Conservation (phyloP, 208 protist species). For the Leishmania turanica region DNA sequence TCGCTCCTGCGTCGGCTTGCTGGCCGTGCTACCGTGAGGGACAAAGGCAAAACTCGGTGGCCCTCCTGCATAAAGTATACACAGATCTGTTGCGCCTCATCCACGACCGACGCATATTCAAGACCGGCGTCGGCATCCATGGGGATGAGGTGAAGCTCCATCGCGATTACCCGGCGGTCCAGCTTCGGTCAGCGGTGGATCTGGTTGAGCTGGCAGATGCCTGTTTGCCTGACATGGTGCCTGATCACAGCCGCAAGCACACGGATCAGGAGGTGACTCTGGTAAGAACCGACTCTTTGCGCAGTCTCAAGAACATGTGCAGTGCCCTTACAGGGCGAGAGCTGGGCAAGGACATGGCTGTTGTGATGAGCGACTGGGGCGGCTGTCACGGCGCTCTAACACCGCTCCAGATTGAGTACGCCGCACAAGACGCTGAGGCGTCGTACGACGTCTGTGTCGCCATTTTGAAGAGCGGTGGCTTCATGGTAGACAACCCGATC, state of each 20-base stretch:
- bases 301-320: slow-evolving; percentile 53
- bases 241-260: neutral
- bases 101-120: slow-evolving; percentile 26
- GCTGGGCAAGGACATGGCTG: slow-evolving; percentile 49
- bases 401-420: slow-evolving; percentile 56
- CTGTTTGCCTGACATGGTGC: slow-evolving; percentile 22
- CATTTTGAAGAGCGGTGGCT: slow-evolving; percentile 37
- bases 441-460: slow-evolving; percentile 52
- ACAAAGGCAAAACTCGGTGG: slow-evolving; percentile 19
- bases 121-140: slow-evolving; percentile 56
- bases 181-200: slow-evolving; percentile 40
- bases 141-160: slow-evolving; percentile 61
- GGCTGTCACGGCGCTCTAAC: slow-evolving; percentile 52
- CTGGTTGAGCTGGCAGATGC: slow-evolving; percentile 39
- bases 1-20: slow-evolving; percentile 18
- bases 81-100: slow-evolving; percentile 32
- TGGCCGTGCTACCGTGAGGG: slow-evolving; percentile 43
- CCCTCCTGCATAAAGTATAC: slow-evolving; percentile 26
- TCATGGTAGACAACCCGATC: neutral
- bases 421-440: slow-evolving; percentile 56
- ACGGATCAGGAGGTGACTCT: neutral
- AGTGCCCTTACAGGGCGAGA: slow-evolving; percentile 30
- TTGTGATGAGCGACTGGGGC: slow-evolving; percentile 64
- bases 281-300: slow-evolving; percentile 21
- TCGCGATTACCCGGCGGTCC: slow-evolving; percentile 40